These are phyloP conservation scores for Curvularia lunata DNA, from an alignment of 2,329 filamentous ascomycete species.

Conservation along the genomic window DNA sequence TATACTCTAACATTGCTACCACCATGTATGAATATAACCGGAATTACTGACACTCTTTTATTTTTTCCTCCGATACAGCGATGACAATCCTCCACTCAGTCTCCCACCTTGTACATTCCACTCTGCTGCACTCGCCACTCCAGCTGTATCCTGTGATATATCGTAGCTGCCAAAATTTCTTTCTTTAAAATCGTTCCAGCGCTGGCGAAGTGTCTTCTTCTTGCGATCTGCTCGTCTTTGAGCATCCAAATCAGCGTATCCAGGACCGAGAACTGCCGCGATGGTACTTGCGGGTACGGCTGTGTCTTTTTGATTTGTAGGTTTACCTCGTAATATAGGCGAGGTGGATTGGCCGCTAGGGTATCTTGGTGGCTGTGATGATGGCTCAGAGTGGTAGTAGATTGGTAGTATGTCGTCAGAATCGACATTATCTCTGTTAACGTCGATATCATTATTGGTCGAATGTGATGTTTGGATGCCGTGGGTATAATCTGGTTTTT, in stretches of 20 bases:
- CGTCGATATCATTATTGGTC: not conserved
- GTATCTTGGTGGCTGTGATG: conserved; percentile 17
- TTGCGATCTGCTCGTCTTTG: conserved; percentile 15
- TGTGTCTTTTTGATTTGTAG: conserved; percentile 2
- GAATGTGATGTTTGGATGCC: not conserved
- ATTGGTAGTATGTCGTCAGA: not conserved
- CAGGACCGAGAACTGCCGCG: conserved; percentile 13
- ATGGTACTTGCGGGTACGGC: conserved; percentile 10
- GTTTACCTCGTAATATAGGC: not conserved
- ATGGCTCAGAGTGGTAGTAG: conserved; percentile 19
- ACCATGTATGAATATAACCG: no score
- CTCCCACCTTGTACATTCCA: conserved; percentile 16
- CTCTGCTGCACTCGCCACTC: conserved; percentile 2
- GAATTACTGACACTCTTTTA: no score
- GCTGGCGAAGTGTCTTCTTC: conserved; percentile 14
- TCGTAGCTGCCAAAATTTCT: conserved; percentile 8
- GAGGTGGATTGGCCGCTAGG: not conserved
- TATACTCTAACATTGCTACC: no score
- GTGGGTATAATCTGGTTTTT: not conserved
- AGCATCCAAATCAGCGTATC: conserved; percentile 12
- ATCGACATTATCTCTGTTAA: not conserved
- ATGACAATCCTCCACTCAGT: not conserved
- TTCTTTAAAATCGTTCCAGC: conserved; percentile 18
- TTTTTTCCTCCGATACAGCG: conserved; percentile 7
- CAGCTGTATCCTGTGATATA: not conserved